phyloP scores from a whole-genome alignment of 108 stramenopile genomes.

The Parmales sp. region DNA sequence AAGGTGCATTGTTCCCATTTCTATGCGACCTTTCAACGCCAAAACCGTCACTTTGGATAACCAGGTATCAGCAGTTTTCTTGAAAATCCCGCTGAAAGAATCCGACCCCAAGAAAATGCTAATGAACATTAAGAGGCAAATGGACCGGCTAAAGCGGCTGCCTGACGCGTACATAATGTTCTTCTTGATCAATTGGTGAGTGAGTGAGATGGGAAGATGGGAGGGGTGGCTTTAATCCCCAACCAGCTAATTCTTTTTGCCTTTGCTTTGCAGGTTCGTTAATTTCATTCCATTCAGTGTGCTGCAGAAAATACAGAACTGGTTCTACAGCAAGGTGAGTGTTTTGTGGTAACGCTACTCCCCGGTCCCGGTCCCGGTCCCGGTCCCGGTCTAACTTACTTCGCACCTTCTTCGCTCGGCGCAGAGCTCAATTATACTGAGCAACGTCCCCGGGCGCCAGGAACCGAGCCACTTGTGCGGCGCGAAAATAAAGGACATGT shows the following conservation, averaged over 20 bases:
- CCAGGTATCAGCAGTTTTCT: not conserved
- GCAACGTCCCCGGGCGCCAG: conserved; percentile 7
- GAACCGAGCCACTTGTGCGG: not conserved
- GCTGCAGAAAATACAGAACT: too few species aligned
- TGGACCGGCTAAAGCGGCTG: conserved; percentile 1
- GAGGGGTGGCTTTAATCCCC: too few species aligned
- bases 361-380: too few species aligned
- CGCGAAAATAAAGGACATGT: not conserved
- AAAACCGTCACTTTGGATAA: not conserved
- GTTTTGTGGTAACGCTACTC: too few species aligned
- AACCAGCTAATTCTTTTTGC: too few species aligned
- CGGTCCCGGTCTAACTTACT: too few species aligned
- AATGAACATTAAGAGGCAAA: not conserved
- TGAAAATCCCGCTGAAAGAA: not conserved
- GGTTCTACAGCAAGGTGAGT: not conserved
- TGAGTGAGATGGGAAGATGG: not conserved
- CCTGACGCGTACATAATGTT: not conserved
- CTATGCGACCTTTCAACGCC: not conserved
- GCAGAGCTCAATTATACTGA: not conserved
- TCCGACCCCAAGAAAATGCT: not conserved
- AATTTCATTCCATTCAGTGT: too few species aligned
- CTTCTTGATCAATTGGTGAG: not conserved
- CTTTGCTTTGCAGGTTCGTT: too few species aligned
- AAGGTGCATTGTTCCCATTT: not conserved
- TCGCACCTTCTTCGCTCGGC: too few species aligned